Conservation (phyloP, 805 yeast genomes). For the Monosporozyma aerobia region DNA sequence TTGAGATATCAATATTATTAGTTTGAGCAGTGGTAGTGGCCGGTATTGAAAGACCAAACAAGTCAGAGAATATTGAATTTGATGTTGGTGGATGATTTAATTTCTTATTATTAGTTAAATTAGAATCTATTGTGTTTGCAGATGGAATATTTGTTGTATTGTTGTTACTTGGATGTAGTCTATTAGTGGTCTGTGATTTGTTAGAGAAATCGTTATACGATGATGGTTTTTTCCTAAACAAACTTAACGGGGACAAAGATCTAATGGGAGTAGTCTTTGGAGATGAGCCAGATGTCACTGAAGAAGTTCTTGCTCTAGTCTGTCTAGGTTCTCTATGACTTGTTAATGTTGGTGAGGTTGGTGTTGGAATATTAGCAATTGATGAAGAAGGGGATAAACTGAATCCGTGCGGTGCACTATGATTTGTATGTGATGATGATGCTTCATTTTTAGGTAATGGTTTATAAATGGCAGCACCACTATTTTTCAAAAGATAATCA, state of each 20-base stretch:
- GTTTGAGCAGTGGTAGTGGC: slow-evolving; percentile 6
- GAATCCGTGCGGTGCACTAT: background rate
- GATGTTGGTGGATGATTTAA: slow-evolving; percentile 8
- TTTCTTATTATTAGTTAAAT: background rate
- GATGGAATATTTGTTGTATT: background rate
- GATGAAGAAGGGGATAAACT: slow-evolving; percentile 3
- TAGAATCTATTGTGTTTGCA: background rate
- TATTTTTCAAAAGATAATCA: slow-evolving; percentile 6
- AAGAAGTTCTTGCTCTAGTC: slow-evolving; percentile 6
- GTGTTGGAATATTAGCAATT: background rate
- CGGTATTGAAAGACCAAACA: slow-evolving; percentile 17
- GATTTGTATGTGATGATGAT: background rate
- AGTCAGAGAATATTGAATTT: slow-evolving; percentile 22
- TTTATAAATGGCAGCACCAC: slow-evolving; percentile 15
- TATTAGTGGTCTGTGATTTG: background rate
- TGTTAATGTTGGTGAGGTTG: background rate
- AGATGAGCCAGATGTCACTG: slow-evolving; percentile 3
- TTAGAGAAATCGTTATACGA: background rate
- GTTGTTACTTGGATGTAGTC: background rate
- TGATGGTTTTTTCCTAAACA: slow-evolving; percentile 17
- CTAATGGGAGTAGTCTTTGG: slow-evolving; percentile 7
- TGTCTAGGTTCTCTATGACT: background rate
- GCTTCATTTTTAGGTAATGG: slow-evolving; percentile 5
- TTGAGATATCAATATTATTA: background rate
- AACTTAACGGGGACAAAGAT: slow-evolving; percentile 24